These are phyloP conservation scores for Phytophthora citrophthora DNA, from an alignment of 352 stramenopile genomes.

Conservation along the genomic window DNA sequence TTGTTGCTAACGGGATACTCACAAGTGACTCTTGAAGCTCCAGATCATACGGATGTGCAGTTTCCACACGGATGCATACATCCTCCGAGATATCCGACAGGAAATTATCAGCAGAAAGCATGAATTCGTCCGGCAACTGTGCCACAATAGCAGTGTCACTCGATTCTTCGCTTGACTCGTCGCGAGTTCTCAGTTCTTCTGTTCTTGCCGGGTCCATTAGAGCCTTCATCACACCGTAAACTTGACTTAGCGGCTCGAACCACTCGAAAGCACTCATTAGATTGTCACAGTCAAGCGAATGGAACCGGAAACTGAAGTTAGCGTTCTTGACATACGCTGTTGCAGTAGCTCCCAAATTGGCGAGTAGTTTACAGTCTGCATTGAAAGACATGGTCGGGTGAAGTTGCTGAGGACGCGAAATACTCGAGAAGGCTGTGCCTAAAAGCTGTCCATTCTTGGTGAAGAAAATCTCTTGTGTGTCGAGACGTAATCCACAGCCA, in stretches of 20 bases:
- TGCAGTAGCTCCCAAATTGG: conserved; percentile 66
- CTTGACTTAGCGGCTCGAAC: conserved; percentile 87
- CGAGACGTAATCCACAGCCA: conserved; percentile 78
- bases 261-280: conserved; percentile 88
- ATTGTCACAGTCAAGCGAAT: conserved; percentile 85
- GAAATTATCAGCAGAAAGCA: conserved; percentile 90
- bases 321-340: conserved; percentile 34
- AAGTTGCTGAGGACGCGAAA: conserved; percentile 47
- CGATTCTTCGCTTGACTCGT: conserved; percentile 2
- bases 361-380: conserved; percentile 73
- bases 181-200: conserved; percentile 6
- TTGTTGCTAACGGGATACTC: conserved; percentile 83
- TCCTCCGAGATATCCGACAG: conserved; percentile 86
- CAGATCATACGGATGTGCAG: conserved; percentile 80
- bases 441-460: conserved; percentile 85
- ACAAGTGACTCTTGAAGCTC: conserved; percentile 83
- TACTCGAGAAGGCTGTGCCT: conserved; percentile 81
- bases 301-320: conserved; percentile 84
- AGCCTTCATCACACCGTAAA: conserved; percentile 87
- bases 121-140: conserved; percentile 81
- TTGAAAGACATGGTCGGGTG: conserved; percentile 85
- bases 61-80: conserved; percentile 83
- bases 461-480: conserved; percentile 88
- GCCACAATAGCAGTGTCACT: neutral
- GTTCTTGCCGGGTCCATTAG: conserved; percentile 63